Evolutionary conservation across 495 filamentous ascomycete genomes (phyloP), one percentile per base, ranked within the genome.

Genomic region (Saxophila tyrrhenica): DNA sequence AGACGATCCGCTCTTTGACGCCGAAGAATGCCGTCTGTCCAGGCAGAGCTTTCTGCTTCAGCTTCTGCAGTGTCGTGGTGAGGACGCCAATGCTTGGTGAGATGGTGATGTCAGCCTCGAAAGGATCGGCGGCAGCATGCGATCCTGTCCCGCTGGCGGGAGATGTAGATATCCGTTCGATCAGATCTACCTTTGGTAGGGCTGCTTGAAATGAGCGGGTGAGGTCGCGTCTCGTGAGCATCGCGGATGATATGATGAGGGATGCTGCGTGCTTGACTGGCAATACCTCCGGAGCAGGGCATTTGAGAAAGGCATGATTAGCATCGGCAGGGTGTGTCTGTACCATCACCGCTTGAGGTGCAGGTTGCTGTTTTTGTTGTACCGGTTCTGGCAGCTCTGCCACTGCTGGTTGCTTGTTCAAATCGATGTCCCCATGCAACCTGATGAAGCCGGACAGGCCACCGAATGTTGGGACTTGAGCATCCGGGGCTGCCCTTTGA

Each of bases 61-160:
- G 78, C 57, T 81, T 79, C 57, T 89, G 80, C 5, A 89, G 71
- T 1, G 81, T 86, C 10, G 86, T 86, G 7, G 84, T 62, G 10
- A 94, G 62, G 15, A 94, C 69, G 0, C 85, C 87, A 0, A 78
- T 83, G 1, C 71, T 70, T 0, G 87, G 81, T 0, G 87, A 88
- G 43, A 90, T 57, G 25, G 85, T 79, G 15, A 95, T 57, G 64
- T 95, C 89, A 10, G 86, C 86, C 66, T 94, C 89, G n/a, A 3
- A 5, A 19, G 3, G 21, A 19, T 15, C 29, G 5, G 29, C 29
- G 13, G 29, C 2, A 1, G 16, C 10, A 48, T 2, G 35, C 23
- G 23, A 19, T 15, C 1, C 16, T 5, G 11, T 19, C n/a, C n/a
- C n/a, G n/a, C n/a, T n/a, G n/a, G n/a, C n/a, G n/a, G n/a, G n/a